phyloP scores from a whole-genome alignment of 768 basidiomycete species.

The Mycena haematopus region DNA sequence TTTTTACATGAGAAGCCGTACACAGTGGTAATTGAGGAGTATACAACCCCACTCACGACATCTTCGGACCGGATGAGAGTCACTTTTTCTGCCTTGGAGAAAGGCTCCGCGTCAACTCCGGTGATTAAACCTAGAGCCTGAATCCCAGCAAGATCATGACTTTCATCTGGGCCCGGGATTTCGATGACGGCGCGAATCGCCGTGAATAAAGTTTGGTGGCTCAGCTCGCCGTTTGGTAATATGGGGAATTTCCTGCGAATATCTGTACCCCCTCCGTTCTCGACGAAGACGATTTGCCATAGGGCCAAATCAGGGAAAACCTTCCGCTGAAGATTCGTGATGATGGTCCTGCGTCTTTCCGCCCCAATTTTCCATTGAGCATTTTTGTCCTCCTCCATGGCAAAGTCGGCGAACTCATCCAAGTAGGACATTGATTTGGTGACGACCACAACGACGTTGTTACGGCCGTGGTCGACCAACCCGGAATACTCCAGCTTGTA shows the following conservation, averaged over 20 bases:
- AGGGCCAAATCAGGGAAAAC: constrained; percentile 3
- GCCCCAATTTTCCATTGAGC: constrained; percentile 13
- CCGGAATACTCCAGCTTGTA: neutral
- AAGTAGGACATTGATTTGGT: constrained; percentile 13
- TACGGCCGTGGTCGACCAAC: constrained; percentile 5
- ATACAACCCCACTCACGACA: too few species aligned
- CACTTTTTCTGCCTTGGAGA: neutral
- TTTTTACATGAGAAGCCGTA: neutral
- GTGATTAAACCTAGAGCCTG: constrained; percentile 8
- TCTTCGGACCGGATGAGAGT: too few species aligned
- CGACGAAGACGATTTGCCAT: constrained; percentile 15
- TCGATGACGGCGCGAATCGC: constrained; percentile 18
- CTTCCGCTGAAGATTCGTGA: constrained; percentile 12
- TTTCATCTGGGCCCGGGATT: neutral
- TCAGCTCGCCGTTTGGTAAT: constrained; percentile 14
- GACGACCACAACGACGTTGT: constrained; percentile 16
- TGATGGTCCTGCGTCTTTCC: constrained; percentile 1
- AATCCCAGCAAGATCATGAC: constrained; percentile 10
- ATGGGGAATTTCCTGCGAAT: constrained; percentile 1
- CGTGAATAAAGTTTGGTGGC: constrained; percentile 15
- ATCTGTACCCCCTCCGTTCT: constrained; percentile 14
- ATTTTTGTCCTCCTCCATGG: constrained; percentile 8
- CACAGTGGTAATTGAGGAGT: neutral
- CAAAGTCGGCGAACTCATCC: constrained; percentile 14
- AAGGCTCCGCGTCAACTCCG: constrained; percentile 4